Evolutionary conservation across 345 rosid genomes (phyloP).

Genomic region (Triadica sebifera): DNA sequence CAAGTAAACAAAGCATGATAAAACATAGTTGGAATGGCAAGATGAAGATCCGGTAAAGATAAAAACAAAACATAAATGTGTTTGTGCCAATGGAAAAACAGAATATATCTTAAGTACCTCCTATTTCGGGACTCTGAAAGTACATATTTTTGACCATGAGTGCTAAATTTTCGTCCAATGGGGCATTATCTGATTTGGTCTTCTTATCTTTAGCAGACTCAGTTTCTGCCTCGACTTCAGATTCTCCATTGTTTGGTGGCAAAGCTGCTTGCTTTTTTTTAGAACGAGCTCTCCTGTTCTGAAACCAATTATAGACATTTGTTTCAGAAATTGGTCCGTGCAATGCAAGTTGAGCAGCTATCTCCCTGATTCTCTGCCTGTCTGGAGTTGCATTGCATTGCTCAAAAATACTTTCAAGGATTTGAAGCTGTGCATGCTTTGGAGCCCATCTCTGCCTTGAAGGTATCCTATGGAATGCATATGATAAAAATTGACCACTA

Average conservation of each 20-base stretch:
- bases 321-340: conserved; percentile 70
- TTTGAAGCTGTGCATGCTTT: conserved; percentile 50
- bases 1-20: too few relatives aligned
- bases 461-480: conserved; percentile 43
- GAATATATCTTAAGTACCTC: conserved; percentile 1
- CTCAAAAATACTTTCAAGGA: conserved; percentile 53
- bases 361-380: conserved; percentile 56
- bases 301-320: conserved; percentile 82
- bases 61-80: not conserved
- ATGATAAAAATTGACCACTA: conserved; percentile 39
- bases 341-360: conserved; percentile 44
- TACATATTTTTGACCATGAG: conserved; percentile 10
- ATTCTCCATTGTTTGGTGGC: conserved; percentile 16
- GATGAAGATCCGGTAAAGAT: not conserved
- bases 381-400: conserved; percentile 56
- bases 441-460: conserved; percentile 80
- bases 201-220: conserved; percentile 34
- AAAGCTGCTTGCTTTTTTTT: conserved; percentile 49
- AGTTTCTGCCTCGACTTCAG: conserved; percentile 25
- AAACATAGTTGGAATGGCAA: not conserved
- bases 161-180: conserved; percentile 2
- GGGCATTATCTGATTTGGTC: conserved; percentile 32
- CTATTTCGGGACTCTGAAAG: conserved; percentile 18
- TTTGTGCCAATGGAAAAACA: too few relatives aligned
- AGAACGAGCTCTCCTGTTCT: conserved; percentile 68